Base-by-base conservation (phyloP, 331 rosid genomes). In the Stylosanthes scabra region DNA sequence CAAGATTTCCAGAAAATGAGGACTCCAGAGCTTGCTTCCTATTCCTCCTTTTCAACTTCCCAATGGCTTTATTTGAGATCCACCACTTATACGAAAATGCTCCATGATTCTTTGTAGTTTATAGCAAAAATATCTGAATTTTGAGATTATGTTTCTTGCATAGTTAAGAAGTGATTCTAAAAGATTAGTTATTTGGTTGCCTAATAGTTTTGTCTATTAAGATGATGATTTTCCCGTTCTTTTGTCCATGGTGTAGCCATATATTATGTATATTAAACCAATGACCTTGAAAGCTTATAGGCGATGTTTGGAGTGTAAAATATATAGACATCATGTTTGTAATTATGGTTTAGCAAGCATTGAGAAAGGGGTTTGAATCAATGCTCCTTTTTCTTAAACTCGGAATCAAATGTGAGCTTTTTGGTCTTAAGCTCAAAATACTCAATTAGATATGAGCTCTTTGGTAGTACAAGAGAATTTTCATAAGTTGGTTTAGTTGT, bases 1-100 rank as follows among this genome's bases (percentile, higher is more conserved):
- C 56, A 93, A 89, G 81, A 75, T 89, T 65, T 91, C 84, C 59
- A 82, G 92, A 78, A 82, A 78, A 72, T 90, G 91, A 88, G 76
- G 73, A 47, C 13, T 50, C 8, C 8, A 13, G 51, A 66, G 44
- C 25, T 57, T 55, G 60, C 56, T 31, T 62, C 11, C 51, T 34
- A 11, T 20, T 71, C 65, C 41, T 63, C 54, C 67, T 57, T 68
- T 67, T 54, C 11, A 2, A 34, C 41, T 50, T 13, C 54, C 5
- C 20, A 49, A 70, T 60, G 64, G 70, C 49, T 6, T 63, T 60
- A 39, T 44, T 59, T 31, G 63, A 63, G 51, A 10, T 49, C n/a
- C 16, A 49, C 55, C 44, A 56, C 28, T 15, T 15, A 31, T 45
- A 8, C 44, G 51, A 80, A 45, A 50, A 49, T 62, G 73, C 63